Percentiles rank a stretch among this genome's conserved stretches.
Evolutionary conservation across 1,284 basidiomycete species (phyloP).

Genomic region (Singerocomus inundabilis): DNA sequence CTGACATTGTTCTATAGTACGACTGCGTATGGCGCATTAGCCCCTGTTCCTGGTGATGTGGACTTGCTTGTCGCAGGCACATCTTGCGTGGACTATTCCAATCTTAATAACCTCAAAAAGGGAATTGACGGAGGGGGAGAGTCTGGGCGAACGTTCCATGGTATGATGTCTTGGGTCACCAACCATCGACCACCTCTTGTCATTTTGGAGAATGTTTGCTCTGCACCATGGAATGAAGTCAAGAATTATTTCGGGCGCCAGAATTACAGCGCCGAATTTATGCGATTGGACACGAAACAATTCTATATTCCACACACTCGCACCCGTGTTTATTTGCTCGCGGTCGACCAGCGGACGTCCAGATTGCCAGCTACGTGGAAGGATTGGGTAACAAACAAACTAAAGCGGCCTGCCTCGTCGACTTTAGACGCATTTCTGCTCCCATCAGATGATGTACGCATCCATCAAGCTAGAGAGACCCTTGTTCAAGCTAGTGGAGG

Average conservation of each 20-base stretch:
- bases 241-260: conserved; percentile 73
- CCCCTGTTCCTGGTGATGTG: conserved; percentile 85
- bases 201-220: conserved; percentile 92
- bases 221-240: conserved; percentile 85
- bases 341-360: conserved; percentile 62
- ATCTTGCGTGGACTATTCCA: conserved; percentile 96
- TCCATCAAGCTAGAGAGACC: conserved; percentile 85
- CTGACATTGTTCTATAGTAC: conserved; percentile 47
- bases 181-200: conserved; percentile 87
- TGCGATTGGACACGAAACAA: conserved; percentile 86
- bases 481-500: conserved; percentile 68
- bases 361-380: conserved; percentile 73
- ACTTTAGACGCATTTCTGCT: conserved; percentile 92
- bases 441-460: conserved; percentile 85
- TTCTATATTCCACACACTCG: conserved; percentile 96
- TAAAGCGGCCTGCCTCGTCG: conserved; percentile 84
- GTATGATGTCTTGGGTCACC: conserved; percentile 92
- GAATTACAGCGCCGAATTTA: conserved; percentile 73
- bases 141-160: conserved; percentile 85
- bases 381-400: conserved; percentile 54
- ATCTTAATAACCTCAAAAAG: conserved; percentile 91
- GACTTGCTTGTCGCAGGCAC: conserved; percentile 92
- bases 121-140: conserved; percentile 85
- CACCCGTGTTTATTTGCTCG: conserved; percentile 85
- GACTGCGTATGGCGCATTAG: conserved; percentile 89